Evolutionary conservation across 495 filamentous ascomycete species (phyloP).

Genomic region (Mytilinidion resinicola): DNA sequence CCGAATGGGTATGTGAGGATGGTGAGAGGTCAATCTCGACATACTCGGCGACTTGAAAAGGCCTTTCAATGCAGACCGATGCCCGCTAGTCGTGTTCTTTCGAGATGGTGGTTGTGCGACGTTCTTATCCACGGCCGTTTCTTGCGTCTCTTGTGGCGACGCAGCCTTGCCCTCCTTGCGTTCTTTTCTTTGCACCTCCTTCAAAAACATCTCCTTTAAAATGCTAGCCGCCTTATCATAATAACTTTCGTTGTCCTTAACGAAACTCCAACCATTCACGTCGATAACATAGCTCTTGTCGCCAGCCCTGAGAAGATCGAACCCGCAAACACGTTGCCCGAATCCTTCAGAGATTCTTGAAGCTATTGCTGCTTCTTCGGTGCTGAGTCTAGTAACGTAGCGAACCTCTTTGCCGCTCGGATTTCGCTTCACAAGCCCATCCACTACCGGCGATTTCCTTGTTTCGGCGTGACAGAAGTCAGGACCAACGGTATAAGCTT

Average conservation of each 20-base stretch:
- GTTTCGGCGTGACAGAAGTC: conserved; percentile 96
- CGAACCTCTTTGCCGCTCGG: conserved; percentile 95
- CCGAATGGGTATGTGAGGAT: conserved; percentile 32
- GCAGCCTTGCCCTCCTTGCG: conserved; percentile 32
- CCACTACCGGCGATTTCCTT: conserved; percentile 91
- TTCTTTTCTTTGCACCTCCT: conserved; percentile 58
- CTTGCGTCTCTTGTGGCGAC: conserved; percentile 12
- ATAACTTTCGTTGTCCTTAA: conserved; percentile 98
- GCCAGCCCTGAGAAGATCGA: conserved; percentile 82
- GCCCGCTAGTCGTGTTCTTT: conserved; percentile 38
- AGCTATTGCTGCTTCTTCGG: conserved; percentile 79
- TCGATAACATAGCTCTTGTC: conserved; percentile 96
- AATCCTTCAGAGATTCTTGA: conserved; percentile 86
- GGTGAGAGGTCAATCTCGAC: conserved; percentile 50
- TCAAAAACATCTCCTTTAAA: conserved; percentile 76
- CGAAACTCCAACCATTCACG: conserved; percentile 99
- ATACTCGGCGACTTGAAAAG: conserved; percentile 63
- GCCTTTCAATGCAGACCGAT: conserved; percentile 37
- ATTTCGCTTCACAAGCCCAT: conserved; percentile 91
- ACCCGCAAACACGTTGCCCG: conserved; percentile 92
- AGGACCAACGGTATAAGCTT: conserved; percentile 94
- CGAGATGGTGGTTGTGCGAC: conserved; percentile 19
- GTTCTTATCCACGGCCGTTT: conserved; percentile 14
- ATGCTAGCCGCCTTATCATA: conserved; percentile 88
- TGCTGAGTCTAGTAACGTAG: conserved; percentile 78